Percentiles rank a stretch among this genome's conserved stretches.
Evolutionary conservation across 2,329 filamentous ascomycete species (phyloP).

Genomic region (Balansia obtecta): DNA sequence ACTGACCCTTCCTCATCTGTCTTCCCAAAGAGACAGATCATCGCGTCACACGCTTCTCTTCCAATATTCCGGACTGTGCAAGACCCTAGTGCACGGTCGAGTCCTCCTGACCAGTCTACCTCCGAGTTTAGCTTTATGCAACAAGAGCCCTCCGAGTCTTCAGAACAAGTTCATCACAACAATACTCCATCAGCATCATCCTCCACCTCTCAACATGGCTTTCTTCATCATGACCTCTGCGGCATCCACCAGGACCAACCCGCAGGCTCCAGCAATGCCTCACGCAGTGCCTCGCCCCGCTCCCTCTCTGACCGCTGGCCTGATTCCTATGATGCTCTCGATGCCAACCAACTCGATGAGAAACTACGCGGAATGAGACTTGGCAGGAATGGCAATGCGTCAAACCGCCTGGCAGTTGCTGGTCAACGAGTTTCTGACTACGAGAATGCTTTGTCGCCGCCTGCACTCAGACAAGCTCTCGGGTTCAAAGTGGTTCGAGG

Average conservation of each 20-base stretch:
- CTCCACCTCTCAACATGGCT: conserved; percentile 44
- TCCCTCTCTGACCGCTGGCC: conserved; percentile 18
- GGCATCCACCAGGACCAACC: conserved; percentile 21
- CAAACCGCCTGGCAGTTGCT: conserved; percentile 19
- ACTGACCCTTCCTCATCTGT: not conserved
- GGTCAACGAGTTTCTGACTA: conserved; percentile 48
- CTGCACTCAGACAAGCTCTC: conserved; percentile 32
- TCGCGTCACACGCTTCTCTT: not conserved
- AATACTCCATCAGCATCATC: conserved; percentile 21
- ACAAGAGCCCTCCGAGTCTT: conserved; percentile 39
- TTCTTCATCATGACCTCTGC: conserved; percentile 29
- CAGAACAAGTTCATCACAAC: conserved; percentile 27
- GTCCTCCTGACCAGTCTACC: conserved; percentile 16
- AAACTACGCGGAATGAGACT: conserved; percentile 41
- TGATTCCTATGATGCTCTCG: conserved; percentile 20
- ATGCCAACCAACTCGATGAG: conserved; percentile 33
- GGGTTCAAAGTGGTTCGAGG: conserved; percentile 46
- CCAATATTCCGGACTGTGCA: conserved; percentile 35
- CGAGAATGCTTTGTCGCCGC: conserved; percentile 43
- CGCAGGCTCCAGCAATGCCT: conserved; percentile 13
- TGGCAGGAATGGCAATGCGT: conserved; percentile 15
- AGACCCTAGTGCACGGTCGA: conserved; percentile 37
- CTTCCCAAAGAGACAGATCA: not conserved
- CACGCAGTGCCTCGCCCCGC: conserved; percentile 24
- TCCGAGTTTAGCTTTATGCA: conserved; percentile 48